These are phyloP conservation scores for Sporothrix curviconia DNA, from an alignment of 2,329 filamentous ascomycete species.

Conservation along the genomic window DNA sequence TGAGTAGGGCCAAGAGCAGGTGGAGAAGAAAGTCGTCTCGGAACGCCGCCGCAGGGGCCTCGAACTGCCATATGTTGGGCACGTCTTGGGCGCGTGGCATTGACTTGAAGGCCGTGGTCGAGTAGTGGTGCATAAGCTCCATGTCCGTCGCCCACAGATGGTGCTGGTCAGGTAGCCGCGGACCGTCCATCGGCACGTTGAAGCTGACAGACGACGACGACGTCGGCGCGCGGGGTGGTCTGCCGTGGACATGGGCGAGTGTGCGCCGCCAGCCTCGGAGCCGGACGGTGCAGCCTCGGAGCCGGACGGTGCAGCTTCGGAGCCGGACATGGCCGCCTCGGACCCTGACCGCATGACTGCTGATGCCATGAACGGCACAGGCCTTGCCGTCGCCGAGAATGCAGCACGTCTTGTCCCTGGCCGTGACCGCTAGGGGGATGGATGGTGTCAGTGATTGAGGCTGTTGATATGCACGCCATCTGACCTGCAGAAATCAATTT, in stretches of 20 bases:
- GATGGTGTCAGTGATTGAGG: neutral
- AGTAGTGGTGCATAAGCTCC: conserved; percentile 30
- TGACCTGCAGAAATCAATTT: too few relatives aligned
- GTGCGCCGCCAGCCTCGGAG: neutral
- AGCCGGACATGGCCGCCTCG: too few relatives aligned
- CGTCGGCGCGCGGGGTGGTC: neutral
- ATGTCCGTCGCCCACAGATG: conserved; percentile 31
- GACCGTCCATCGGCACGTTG: neutral
- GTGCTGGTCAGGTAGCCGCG: conserved; percentile 23
- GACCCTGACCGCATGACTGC: too few relatives aligned
- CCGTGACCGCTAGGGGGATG: too few relatives aligned
- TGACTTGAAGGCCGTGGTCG: conserved; percentile 23
- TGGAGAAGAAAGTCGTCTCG: conserved; percentile 30
- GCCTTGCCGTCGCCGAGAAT: too few relatives aligned
- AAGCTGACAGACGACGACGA: neutral
- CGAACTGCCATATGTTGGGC: conserved; percentile 27
- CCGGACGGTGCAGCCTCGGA: neutral
- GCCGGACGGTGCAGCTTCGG: neutral
- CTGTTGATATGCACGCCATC: too few relatives aligned
- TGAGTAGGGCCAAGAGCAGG: conserved; percentile 31
- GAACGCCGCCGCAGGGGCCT: conserved; percentile 23
- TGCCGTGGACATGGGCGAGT: neutral
- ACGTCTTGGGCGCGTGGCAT: conserved; percentile 26
- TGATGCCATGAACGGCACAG: too few relatives aligned
- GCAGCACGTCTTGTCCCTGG: too few relatives aligned